phyloP scores from a whole-genome alignment of 2,329 filamentous ascomycete genomes.

The Colletotrichum sublineola region DNA sequence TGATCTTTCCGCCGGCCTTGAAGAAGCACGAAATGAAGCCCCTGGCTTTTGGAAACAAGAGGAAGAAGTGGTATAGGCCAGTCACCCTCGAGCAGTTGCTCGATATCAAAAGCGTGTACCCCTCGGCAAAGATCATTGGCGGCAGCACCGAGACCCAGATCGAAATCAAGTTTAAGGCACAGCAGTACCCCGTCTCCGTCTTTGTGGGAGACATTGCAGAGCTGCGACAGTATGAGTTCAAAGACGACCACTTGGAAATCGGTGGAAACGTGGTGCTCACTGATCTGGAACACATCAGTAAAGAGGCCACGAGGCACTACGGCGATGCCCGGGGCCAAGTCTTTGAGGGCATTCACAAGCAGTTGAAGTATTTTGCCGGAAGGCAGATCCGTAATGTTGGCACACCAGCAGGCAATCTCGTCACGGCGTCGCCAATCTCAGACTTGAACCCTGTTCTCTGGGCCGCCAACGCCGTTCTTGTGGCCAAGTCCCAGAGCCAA shows the following conservation, averaged over 20 bases:
- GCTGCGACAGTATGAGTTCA: slow-evolving; percentile 83
- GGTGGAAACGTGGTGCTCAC: slow-evolving; percentile 94
- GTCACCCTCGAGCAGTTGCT: slow-evolving; percentile 88
- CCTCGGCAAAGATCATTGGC: slow-evolving; percentile 92
- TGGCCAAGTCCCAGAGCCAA: slow-evolving; percentile 81
- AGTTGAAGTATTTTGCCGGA: slow-evolving; percentile 94
- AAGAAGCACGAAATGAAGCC: slow-evolving; percentile 86
- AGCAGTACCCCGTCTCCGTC: slow-evolving; percentile 90
- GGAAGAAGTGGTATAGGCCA: slow-evolving; percentile 93
- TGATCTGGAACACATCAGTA: slow-evolving; percentile 87
- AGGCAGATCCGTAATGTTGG: slow-evolving; percentile 98
- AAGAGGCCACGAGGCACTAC: slow-evolving; percentile 83
- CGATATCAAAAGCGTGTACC: slow-evolving; percentile 89
- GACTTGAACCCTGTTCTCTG: slow-evolving; percentile 96
- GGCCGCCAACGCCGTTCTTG: slow-evolving; percentile 83
- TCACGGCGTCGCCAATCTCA: slow-evolving; percentile 94
- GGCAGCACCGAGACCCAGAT: slow-evolving; percentile 98
- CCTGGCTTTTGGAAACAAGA: slow-evolving; percentile 92
- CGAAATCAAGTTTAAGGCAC: slow-evolving; percentile 96
- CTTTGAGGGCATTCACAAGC: slow-evolving; percentile 92
- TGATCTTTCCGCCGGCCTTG: slow-evolving; percentile 92
- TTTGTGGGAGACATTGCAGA: slow-evolving; percentile 95
- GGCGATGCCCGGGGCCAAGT: slow-evolving; percentile 79
- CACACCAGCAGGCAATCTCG: slow-evolving; percentile 93
- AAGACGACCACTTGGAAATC: slow-evolving; percentile 87